A percentile compares a stretch with the other conserved stretches of the same genome.
Evolutionary conservation across 331 rosid species (phyloP).

Genomic region (Ulmus americana): DNA sequence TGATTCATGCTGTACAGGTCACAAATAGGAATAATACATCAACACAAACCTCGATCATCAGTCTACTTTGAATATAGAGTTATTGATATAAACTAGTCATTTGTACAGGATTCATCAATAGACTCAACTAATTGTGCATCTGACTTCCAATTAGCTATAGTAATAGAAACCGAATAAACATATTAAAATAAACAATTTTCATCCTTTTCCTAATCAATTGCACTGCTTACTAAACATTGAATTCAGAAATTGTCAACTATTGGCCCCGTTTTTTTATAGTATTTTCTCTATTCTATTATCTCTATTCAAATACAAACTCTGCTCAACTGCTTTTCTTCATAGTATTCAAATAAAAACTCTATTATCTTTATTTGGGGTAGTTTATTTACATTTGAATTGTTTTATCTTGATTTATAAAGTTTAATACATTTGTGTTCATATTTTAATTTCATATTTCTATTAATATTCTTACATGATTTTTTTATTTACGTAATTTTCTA

Average conservation of each 20-base stretch:
- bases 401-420: too few species aligned
- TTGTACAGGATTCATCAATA: neutral
- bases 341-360: too few species aligned
- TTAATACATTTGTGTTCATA: too few species aligned
- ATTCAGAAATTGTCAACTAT: neutral
- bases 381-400: too few species aligned
- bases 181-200: neutral
- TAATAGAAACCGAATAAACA: neutral
- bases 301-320: too few species aligned
- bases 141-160: neutral
- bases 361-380: too few species aligned
- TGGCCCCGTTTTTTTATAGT: too few species aligned
- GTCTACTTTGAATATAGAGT: neutral
- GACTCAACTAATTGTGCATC: neutral
- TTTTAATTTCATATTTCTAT: too few species aligned
- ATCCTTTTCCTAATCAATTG: neutral
- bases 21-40: conserved; percentile 23
- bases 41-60: conserved; percentile 6
- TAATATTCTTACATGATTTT: too few species aligned
- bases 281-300: too few species aligned
- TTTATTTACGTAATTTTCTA: too few species aligned
- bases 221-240: neutral
- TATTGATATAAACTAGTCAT: neutral
- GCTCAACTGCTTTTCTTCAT: too few species aligned
- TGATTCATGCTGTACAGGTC: conserved; percentile 15